Evolutionary conservation across 306 rosid species (phyloP), one percentile per base, ranked within the genome.

Genomic region (Quercus alba): DNA sequence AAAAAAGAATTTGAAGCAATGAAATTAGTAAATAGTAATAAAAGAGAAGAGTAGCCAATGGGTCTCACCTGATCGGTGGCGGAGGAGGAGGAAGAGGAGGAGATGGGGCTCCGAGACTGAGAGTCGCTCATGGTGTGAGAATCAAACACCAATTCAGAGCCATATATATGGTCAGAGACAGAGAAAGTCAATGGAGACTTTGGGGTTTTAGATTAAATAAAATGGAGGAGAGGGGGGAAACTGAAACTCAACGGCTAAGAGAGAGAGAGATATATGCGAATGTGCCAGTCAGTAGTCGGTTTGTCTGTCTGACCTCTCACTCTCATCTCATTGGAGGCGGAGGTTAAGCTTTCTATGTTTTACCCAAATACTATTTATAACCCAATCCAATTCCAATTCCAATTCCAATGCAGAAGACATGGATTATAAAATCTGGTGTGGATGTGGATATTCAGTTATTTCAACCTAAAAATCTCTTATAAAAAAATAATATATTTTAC

Each of bases 101-200:
- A 88, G 8, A 94, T 88, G 78, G 71, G 77, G 82, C 93, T 72
- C 52, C 76, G 92, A 70, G 97, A 89, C 52, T 77, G 92, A 66
- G 97, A 89, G 72, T 87, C 85, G 88, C 80, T 90, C 96, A 93
- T 81, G 77, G 70, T 58, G 75, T 77, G 75, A 51, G 58, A 78
- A 77, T 77, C 74, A 51, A 55, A 78, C 75, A 73, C n/a, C 18
- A 44, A 83, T 19, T 54, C 20, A 70, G 83, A 72, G 80, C 57
- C 92, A 91, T 38, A 41, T 38, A 7, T 41, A 8, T 41, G 46
- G 38, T 35, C 44, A 79, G 20, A 71, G 58, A 56, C 44, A 56
- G 20, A 77, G 77, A 28, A 41, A 82, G 86, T 78, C 84, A 85
- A 82, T 28, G 80, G 57, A 38, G 64, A 31, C 28, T 51, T 54